phyloP scores from a whole-genome alignment of 2,329 filamentous ascomycete species.

The Hyphodiscus sp. region DNA sequence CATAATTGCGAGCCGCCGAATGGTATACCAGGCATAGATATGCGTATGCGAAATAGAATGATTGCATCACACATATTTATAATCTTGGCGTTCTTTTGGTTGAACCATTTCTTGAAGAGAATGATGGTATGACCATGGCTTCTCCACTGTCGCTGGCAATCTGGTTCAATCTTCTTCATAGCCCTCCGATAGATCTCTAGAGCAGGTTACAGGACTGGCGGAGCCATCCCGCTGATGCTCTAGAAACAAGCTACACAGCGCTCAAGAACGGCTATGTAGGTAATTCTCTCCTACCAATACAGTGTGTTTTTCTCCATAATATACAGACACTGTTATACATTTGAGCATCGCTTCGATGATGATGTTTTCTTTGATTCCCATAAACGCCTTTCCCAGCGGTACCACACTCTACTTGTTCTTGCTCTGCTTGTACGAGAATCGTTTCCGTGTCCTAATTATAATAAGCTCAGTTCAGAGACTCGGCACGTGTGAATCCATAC shows the following conservation, averaged over 20 bases:
- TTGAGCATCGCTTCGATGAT: neutral
- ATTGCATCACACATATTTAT: neutral
- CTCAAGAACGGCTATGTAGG: neutral
- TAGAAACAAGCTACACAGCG: neutral
- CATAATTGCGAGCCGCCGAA: neutral
- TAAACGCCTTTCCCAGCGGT: constrained; percentile 3
- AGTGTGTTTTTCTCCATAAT: neutral
- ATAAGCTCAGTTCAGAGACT: constrained; percentile 4
- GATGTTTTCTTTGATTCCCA: neutral
- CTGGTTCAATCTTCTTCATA: too few species aligned
- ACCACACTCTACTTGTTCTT: constrained; percentile 49
- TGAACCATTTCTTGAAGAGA: neutral
- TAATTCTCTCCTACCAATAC: neutral
- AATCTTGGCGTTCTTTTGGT: neutral
- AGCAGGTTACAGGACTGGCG: too few species aligned
- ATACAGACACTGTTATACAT: constrained; percentile 7
- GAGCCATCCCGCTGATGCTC: too few species aligned
- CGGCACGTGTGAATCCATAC: constrained; percentile 39
- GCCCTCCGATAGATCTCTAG: too few species aligned
- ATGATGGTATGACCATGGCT: too few species aligned
- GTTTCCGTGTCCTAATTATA: constrained; percentile 55
- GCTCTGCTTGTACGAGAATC: constrained; percentile 61
- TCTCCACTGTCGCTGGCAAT: too few species aligned
- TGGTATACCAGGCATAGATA: neutral
- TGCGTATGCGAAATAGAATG: neutral